Percentiles rank a stretch among this genome's conserved stretches.
Evolutionary conservation across 768 basidiomycete species (phyloP).

Genomic region (Trametes elegans): DNA sequence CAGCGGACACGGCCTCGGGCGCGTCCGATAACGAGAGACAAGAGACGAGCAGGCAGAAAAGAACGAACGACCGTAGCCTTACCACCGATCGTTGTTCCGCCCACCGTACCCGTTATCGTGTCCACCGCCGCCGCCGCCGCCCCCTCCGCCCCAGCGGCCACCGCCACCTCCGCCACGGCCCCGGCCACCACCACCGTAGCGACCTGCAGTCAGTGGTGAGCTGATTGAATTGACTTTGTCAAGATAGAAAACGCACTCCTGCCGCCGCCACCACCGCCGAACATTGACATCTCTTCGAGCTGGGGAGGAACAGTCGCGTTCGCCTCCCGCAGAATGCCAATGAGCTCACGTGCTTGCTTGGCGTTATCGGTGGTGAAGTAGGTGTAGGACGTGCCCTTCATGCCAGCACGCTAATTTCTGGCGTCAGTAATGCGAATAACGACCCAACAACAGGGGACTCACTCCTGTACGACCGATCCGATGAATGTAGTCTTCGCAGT

Average conservation of each 20-base stretch:
- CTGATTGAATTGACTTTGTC: not conserved
- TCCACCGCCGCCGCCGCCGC: constrained; percentile 27
- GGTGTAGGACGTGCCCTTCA: constrained; percentile 90
- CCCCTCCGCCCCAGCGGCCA: constrained; percentile 40
- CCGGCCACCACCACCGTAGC: constrained; percentile 49
- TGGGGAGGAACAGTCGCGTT: constrained; percentile 85
- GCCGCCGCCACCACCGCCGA: constrained; percentile 77
- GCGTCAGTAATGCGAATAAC: not conserved
- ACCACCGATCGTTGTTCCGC: constrained; percentile 33
- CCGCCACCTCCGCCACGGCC: constrained; percentile 37
- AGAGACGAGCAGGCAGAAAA: not conserved
- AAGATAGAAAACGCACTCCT: constrained; percentile 47
- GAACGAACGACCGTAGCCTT: constrained; percentile 2
- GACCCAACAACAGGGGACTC: constrained; percentile 22
- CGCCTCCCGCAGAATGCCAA: constrained; percentile 82
- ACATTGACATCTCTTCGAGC: constrained; percentile 90
- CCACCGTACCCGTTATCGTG: constrained; percentile 2
- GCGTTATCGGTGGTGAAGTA: constrained; percentile 97
- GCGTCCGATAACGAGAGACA: not conserved
- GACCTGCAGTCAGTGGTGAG: constrained; percentile 41
- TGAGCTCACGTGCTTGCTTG: constrained; percentile 89
- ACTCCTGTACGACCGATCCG: constrained; percentile 98
- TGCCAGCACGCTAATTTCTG: constrained; percentile 71
- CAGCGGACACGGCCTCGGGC: not conserved
- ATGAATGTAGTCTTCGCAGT: constrained; percentile 98